phyloP scores from a whole-genome alignment of 2,329 filamentous ascomycete species.

The Colletotrichum musae region DNA sequence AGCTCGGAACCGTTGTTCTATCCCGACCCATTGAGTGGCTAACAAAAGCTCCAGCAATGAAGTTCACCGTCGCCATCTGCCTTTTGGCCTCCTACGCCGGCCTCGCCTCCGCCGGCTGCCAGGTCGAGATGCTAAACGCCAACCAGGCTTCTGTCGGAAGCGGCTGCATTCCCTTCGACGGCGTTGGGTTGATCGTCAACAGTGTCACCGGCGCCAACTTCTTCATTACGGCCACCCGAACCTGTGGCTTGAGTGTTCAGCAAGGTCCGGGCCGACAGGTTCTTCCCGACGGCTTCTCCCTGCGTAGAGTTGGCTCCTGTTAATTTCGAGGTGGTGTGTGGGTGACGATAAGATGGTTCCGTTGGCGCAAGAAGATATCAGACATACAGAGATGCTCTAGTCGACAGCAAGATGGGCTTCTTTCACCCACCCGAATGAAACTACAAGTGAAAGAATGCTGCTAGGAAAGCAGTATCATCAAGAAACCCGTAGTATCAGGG shows the following conservation, averaged over 20 bases:
- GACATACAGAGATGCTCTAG: neutral
- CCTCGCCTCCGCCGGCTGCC: neutral
- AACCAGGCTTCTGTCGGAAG: neutral
- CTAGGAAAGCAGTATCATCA: too few relatives aligned
- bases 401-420: too few relatives aligned
- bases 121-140: slow-evolving; percentile 16
- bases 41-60: slow-evolving; percentile 8
- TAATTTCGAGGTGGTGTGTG: neutral
- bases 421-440: too few relatives aligned
- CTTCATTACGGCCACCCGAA: slow-evolving; percentile 1
- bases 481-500: too few relatives aligned
- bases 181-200: slow-evolving; percentile 3
- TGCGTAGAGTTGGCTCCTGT: slow-evolving; percentile 19
- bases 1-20: neutral
- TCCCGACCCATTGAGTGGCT: neutral
- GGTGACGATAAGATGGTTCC: neutral
- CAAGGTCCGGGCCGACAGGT: neutral
- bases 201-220: neutral
- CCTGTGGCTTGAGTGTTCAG: slow-evolving; percentile 5
- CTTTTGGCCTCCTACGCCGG: neutral
- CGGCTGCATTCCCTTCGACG: slow-evolving; percentile 9
- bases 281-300: slow-evolving; percentile 6
- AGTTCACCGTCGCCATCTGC: neutral
- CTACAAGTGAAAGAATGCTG: too few relatives aligned
- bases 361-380: neutral